A percentile compares a stretch with the other conserved stretches of the same genome.
These are phyloP conservation scores for Diaporthe aspalathi DNA, from an alignment of 2,329 filamentous ascomycete genomes.

Conservation along the genomic window DNA sequence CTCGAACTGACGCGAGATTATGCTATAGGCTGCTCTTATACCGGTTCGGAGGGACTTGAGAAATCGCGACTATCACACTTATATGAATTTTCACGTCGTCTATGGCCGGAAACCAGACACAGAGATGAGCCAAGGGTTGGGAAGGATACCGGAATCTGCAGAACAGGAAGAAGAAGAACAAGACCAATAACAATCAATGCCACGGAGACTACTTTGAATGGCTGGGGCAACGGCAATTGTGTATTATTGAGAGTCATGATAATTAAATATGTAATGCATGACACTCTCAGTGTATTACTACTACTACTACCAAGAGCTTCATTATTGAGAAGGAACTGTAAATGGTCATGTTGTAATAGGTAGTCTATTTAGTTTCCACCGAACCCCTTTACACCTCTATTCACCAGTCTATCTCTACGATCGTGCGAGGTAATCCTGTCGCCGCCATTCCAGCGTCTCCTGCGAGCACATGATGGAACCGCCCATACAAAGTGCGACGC, in stretches of 20 bases:
- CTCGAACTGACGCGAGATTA: background rate
- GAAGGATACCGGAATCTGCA: background rate
- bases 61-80: constrained; percentile 60
- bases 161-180: constrained; percentile 3
- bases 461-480: background rate
- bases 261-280: background rate
- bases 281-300: background rate
- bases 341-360: background rate
- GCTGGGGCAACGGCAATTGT: background rate
- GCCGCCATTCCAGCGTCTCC: background rate
- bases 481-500: background rate
- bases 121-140: constrained; percentile 8
- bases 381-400: too few relatives aligned
- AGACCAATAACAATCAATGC: background rate
- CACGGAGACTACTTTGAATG: background rate
- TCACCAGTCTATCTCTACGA: background rate
- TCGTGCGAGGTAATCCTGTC: background rate
- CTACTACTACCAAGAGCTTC: background rate
- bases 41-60: constrained; percentile 61
- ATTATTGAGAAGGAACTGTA: background rate
- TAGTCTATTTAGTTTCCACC: background rate
- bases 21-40: constrained; percentile 58
- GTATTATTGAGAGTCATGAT: background rate
- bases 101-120: constrained; percentile 60
- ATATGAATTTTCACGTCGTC: constrained; percentile 61